Evolutionary conservation across 2,329 filamentous ascomycete species (phyloP).

Genomic region (Tolypocladium cylindrosporum): DNA sequence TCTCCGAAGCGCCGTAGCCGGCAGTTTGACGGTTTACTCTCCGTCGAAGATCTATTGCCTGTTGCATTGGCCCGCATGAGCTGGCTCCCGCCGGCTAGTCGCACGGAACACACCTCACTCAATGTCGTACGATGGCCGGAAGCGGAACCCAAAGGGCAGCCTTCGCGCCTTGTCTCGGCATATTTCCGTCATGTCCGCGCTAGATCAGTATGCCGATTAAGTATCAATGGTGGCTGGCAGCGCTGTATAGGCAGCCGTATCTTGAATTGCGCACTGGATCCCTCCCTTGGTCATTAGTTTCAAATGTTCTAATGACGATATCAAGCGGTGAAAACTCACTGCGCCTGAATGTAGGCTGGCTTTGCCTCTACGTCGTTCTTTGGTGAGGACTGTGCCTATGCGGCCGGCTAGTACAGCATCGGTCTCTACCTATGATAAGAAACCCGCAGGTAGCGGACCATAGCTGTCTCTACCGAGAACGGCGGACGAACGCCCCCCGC

Average conservation of each 20-base stretch:
- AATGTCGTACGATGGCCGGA: not conserved
- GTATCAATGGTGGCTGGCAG: too few relatives aligned
- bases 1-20: not conserved
- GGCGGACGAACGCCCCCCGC: conserved; percentile 42
- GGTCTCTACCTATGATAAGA: not conserved
- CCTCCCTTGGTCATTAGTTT: too few relatives aligned
- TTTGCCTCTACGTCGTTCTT: too few relatives aligned
- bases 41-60: not conserved
- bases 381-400: too few relatives aligned
- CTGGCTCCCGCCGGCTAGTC: not conserved
- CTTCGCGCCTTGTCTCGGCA: not conserved
- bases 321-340: too few relatives aligned
- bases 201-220: too few relatives aligned
- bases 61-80: not conserved
- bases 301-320: too few relatives aligned
- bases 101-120: not conserved
- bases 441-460: not conserved
- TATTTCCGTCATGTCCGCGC: not conserved
- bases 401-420: not conserved
- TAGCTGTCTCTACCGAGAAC: conserved; percentile 29
- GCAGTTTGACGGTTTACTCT: not conserved
- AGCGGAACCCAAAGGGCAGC: not conserved
- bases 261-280: too few relatives aligned
- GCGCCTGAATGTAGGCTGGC: too few relatives aligned
- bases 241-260: too few relatives aligned